Evolutionary conservation across 23 red algal species (phyloP), one percentile per base, ranked within the genome.

Genomic region (Gracilaria gracilis): DNA sequence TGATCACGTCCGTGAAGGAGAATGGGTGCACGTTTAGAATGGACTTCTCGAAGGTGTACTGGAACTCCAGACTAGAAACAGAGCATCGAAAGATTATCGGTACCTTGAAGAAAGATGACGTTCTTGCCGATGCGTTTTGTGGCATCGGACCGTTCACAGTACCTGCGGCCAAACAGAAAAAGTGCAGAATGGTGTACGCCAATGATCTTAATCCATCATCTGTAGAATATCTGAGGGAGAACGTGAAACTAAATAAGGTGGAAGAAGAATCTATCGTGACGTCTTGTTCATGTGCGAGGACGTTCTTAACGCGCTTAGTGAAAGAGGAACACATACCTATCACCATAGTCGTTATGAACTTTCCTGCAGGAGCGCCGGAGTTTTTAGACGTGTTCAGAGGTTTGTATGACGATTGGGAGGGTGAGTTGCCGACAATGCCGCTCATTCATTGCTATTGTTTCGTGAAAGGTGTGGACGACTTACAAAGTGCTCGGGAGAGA

Each of bases 131-230:
- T 78, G 97, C 97, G 13, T 99, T 96, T 83, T 95, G 93, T 46
- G 97, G 97, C 28, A 83, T 99, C 27, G 97, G 97, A 37, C 97
- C 97, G 55, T 99, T 99, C 88, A 83, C 91, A n/a, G 80, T 99
- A 20, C 97, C 93, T 14, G 76, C 87, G 8, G 90, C 83, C 24
- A 84, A 85, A 35, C 25, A 54, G 49, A 67, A 49, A 9, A 90
- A 84, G 39, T 81, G 87, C 21, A 75, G 59, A 73, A 67, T 57
- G 48, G 93, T 93, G 36, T 96, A 94, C 61, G 97, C 89, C 24
- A 96, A 96, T 61, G 97, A 99, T 58, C 62, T 99, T 19, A 99
- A 99, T 81, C 94, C 94, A 34, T 42, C 84, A 14, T 89, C 75
- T 33, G 79, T 90, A 5, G 61, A 75, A 54, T 96, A 91, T 66